phyloP scores from a whole-genome alignment of 2,329 filamentous ascomycete genomes.

The Fusarium denticulatum region DNA sequence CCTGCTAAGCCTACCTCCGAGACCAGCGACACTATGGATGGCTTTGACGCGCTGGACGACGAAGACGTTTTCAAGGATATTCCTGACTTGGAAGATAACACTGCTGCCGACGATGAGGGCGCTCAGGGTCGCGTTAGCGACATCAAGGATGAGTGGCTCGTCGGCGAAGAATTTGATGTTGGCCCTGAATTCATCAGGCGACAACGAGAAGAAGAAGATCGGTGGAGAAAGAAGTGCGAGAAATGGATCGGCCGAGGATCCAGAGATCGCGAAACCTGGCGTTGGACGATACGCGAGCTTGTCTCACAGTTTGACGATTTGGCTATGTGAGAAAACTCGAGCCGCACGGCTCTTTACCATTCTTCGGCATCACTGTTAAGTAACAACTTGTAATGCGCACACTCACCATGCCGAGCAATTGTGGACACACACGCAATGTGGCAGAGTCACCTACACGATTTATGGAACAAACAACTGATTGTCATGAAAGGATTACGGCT shows the following conservation, averaged over 20 bases:
- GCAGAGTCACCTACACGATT: slow-evolving; percentile 23
- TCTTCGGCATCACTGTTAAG: slow-evolving; percentile 33
- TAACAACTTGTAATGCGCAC: slow-evolving; percentile 40
- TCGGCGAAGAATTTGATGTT: slow-evolving; percentile 97
- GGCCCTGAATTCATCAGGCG: slow-evolving; percentile 91
- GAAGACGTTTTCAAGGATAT: slow-evolving; percentile 95
- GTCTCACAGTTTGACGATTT: slow-evolving; percentile 56
- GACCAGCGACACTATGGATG: slow-evolving; percentile 67
- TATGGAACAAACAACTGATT: slow-evolving; percentile 24
- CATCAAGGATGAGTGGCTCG: slow-evolving; percentile 80
- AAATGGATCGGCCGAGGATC: slow-evolving; percentile 77
- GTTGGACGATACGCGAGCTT: slow-evolving; percentile 78
- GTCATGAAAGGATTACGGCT: slow-evolving; percentile 33
- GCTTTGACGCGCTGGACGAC: slow-evolving; percentile 78
- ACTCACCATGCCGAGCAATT: slow-evolving; percentile 29
- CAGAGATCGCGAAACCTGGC: slow-evolving; percentile 71
- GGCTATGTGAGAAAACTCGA: slow-evolving; percentile 43
- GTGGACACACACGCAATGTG: slow-evolving; percentile 35
- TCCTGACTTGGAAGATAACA: slow-evolving; percentile 84
- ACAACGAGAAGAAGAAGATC: slow-evolving; percentile 89
- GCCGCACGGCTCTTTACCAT: slow-evolving; percentile 23
- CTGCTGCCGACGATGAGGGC: slow-evolving; percentile 60
- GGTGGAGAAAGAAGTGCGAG: slow-evolving; percentile 89
- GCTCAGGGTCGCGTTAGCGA: slow-evolving; percentile 66
- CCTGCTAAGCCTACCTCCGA: slow-evolving; percentile 59